Evolutionary conservation across 345 rosid species (phyloP), one percentile per base, ranked within the genome.

Genomic region (Dimocarpus longan): DNA sequence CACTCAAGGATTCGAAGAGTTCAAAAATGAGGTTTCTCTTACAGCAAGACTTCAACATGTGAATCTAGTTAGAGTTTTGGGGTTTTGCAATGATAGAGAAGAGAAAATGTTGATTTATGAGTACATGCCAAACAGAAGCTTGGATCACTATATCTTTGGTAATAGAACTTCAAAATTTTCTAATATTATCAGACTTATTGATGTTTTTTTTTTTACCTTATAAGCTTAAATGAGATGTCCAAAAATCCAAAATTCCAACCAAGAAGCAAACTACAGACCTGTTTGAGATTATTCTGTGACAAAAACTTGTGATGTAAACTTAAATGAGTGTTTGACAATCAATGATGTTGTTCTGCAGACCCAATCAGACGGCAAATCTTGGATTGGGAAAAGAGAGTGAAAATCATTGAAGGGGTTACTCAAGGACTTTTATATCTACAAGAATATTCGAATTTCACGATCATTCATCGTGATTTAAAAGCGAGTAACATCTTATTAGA

Each of bases 371-470:
- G 69, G 15, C 16, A 48, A 16, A 15, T 5, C 0, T 73, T 86
- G 67, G 85, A 86, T 57, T 88, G 88, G 89, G 50, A 19, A 26
- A 84, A 62, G 63, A 78, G 88, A 0, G 81, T 85, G 7, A 16
- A 39, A 0, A 88, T 86, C 54, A 85, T 86, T 50, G 86, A 86
- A 73, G 89, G 89, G 40, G 37, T 88, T 16, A 81, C 83, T 22
- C 88, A 88, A 78, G 91, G 89, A n/a, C 88, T 88, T 44, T 56
- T 86, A 0, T 88, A 86, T 73, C 89, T 86, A 21, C 88, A 88
- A 71, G 89, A 88, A 59, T 88, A 86, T 83, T 88, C 89, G 0
- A 86, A 86, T 73, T 70, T 83, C 50, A 88, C 85, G 2, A 77
- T 88, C 26, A 82, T 88, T 62, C 91, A 88, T 68, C 78, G 88